Evolutionary conservation across 2,329 filamentous ascomycete species (phyloP), one percentile per base, ranked within the genome.

Genomic region (Neonectria punicea): DNA sequence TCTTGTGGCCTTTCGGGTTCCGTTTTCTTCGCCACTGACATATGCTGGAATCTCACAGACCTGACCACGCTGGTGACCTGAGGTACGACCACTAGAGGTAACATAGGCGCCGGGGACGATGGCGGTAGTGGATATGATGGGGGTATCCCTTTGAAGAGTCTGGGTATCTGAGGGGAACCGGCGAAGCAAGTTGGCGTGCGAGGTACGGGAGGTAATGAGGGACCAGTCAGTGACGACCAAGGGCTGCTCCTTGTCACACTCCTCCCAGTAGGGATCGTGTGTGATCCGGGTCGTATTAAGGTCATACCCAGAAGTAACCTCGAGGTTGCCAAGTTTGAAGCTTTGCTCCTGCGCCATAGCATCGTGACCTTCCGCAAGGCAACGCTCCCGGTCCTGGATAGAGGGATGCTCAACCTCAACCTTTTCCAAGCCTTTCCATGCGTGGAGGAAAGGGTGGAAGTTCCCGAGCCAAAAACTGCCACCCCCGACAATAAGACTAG

Each of bases 231-330:
- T 84, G 25, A 82, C 79, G 4, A 83, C 71, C 8, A 83, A 73
- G 2, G 81, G 81, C 10, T 75, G 76, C 4, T 83, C 81, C 61
- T 76, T 76, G 53, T 77, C 77, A 34, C 62, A 75, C 2, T 83
- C 80, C 34, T 82, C 80, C 82, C 82, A 84, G 63, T 82, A 84
- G 0, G 80, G 75, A 41, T 83, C 80, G 53, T 83, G 81, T 1
- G 80, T 80, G 18, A 83, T 73, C 36, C 82, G 76, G 1, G 81
- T 83, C 0, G 82, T 84, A 56, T 79, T 78, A 11, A 83, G 70
- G 47, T 81, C 77, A 13, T 80, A 75, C 2, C 82, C 82, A 2
- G 81, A 84, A 0, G 80, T 81, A 0, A 80, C 81, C 5, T 75
- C 74, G 7, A 83, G 67, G 6, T 70, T 70, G 1, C 82, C 82